A percentile compares a stretch with the other conserved stretches of the same genome.
Conservation (phyloP, 306 rosid species). For the Quercus mongolica region DNA sequence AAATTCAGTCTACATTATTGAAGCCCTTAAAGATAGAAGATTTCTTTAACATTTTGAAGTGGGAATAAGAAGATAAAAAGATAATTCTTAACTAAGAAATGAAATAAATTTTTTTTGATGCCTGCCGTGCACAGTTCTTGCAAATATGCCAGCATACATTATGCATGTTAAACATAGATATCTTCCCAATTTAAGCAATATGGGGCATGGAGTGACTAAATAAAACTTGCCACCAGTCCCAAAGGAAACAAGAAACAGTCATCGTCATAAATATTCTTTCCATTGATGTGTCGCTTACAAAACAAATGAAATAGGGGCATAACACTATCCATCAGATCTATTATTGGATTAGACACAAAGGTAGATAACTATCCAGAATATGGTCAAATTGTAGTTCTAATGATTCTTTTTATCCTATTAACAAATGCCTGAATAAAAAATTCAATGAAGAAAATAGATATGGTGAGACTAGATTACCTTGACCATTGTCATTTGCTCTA, state of each 20-base stretch:
- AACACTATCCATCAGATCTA: neutral
- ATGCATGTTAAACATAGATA: neutral
- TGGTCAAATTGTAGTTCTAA: neutral
- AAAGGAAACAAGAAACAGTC: neutral
- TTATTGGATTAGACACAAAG: neutral
- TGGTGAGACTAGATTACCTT: slow-evolving; percentile 53
- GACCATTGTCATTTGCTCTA: slow-evolving; percentile 96
- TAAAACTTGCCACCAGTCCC: neutral
- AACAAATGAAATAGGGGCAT: neutral
- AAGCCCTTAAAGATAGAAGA: neutral
- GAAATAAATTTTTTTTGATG: neutral
- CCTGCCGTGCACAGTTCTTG: neutral
- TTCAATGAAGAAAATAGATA: neutral
- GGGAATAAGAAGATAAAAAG: neutral
- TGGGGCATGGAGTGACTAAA: neutral
- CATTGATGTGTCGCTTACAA: neutral
- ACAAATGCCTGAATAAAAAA: neutral
- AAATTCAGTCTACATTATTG: neutral
- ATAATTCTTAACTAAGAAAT: neutral
- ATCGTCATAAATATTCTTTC: neutral
- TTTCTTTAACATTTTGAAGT: neutral
- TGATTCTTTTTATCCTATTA: neutral
- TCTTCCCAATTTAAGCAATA: neutral
- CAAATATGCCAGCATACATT: neutral
- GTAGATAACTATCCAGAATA: neutral